These are phyloP conservation scores for Aspergillus clavatus DNA, from an alignment of 2,329 filamentous ascomycete genomes.

Conservation along the genomic window DNA sequence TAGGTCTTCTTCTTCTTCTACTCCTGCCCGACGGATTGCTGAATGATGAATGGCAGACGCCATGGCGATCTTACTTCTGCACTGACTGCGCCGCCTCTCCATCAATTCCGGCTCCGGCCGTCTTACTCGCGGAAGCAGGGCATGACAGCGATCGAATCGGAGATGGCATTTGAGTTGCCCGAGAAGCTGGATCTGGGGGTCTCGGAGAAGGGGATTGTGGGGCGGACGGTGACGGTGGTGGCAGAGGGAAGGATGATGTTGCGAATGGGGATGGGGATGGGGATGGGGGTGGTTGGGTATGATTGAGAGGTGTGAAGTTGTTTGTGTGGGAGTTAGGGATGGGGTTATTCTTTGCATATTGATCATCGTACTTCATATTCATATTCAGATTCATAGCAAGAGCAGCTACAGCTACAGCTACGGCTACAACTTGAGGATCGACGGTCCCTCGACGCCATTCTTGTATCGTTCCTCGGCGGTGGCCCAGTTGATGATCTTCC, in stretches of 20 bases:
- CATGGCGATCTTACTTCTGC: constrained; percentile 24
- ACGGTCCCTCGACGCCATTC: constrained; percentile 22
- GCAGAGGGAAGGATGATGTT: constrained; percentile 17
- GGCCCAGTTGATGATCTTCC: constrained; percentile 93
- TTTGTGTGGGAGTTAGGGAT: neutral
- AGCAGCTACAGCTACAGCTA: constrained; percentile 23
- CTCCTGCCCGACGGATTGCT: neutral
- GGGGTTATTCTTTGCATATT: neutral
- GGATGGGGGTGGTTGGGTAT: constrained; percentile 32
- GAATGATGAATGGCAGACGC: constrained; percentile 12
- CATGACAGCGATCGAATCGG: neutral
- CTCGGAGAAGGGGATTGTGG: constrained; percentile 32
- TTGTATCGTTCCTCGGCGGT: constrained; percentile 66
- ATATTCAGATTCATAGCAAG: neutral
- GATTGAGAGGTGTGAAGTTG: too few species aligned
- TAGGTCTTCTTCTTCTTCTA: constrained; percentile 12
- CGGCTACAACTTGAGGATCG: constrained; percentile 24
- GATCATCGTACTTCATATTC: neutral
- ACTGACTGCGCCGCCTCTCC: constrained; percentile 15
- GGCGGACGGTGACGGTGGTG: constrained; percentile 28
- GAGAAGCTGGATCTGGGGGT: constrained; percentile 31
- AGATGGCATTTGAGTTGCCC: constrained; percentile 27
- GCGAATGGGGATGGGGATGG: constrained; percentile 19
- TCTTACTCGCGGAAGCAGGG: too few species aligned
- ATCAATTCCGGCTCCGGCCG: constrained; percentile 23